A percentile compares a stretch with the other conserved stretches of the same genome.
These are phyloP conservation scores for Viridothelium virens DNA, from an alignment of 495 filamentous ascomycete species.

Conservation along the genomic window DNA sequence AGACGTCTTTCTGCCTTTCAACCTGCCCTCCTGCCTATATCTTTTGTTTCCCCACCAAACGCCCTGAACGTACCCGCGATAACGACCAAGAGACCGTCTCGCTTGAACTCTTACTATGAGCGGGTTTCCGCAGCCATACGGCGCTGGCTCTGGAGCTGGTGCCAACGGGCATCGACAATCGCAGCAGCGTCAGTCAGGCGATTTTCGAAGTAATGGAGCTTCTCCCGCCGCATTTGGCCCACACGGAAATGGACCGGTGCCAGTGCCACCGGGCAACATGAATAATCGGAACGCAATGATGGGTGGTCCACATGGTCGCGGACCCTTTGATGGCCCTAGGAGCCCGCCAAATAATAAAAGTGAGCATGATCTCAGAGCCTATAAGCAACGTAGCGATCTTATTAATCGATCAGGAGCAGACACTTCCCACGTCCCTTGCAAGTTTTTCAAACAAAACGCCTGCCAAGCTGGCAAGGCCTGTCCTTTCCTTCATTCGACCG, in stretches of 20 bases:
- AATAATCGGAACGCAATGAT: constrained; percentile 24
- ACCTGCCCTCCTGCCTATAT: neutral
- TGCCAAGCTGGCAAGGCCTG: constrained; percentile 95
- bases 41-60: too few species aligned
- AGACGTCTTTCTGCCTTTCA: neutral
- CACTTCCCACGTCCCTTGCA: constrained; percentile 96
- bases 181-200: constrained; percentile 22
- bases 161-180: constrained; percentile 20
- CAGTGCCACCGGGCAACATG: constrained; percentile 28
- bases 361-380: constrained; percentile 37
- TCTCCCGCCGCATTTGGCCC: constrained; percentile 21
- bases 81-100: constrained; percentile 2
- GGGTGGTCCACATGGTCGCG: constrained; percentile 36
- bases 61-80: neutral
- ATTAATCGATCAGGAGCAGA: constrained; percentile 45
- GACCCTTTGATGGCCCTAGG: constrained; percentile 57
- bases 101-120: neutral
- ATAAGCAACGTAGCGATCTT: constrained; percentile 11
- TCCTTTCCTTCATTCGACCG: constrained; percentile 88
- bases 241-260: constrained; percentile 31
- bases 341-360: constrained; percentile 79
- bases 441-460: constrained; percentile 93
- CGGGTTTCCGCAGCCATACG: neutral
- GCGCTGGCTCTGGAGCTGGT: constrained; percentile 12
- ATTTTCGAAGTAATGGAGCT: constrained; percentile 19